Evolutionary conservation across 257 asterid genomes (phyloP), one percentile per base, ranked within the genome.

Genomic region (Henckelia pumila): DNA sequence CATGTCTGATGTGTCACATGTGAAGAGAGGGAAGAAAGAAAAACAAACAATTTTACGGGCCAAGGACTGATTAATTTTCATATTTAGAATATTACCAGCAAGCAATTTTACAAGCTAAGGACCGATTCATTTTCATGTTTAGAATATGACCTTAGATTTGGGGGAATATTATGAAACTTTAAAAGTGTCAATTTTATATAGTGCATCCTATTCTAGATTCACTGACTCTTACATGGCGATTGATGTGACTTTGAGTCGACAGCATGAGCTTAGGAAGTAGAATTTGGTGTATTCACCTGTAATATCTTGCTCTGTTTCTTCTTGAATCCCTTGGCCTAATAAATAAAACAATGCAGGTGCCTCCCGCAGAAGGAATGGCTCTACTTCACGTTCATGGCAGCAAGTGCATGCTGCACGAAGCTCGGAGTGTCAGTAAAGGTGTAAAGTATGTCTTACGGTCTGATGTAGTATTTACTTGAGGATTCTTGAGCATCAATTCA

Each of bases 281-380:
- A 40, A 40, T 40, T 40, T 13, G 50, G 50, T 0, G 13, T n/a
- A 10, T 5, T 2, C n/a, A 40, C n/a, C n/a, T n/a, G n/a, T 13
- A 11, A 13, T 11, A n/a, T n/a, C 50, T 40, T 40, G n/a, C 50
- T 40, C n/a, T n/a, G 3, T 11, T 40, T 40, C 50, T 40, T 40
- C 50, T 40, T 40, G 17, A n/a, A 13, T 40, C 50, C 17, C 50
- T 40, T 11, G 50, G n/a, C n/a, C n/a, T n/a, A n/a, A n/a, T n/a
- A n/a, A n/a, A n/a, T n/a, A n/a, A 47, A 73, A 30, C 50, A 62
- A 1, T 66, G 63, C 64, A 93, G 97, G 97, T 93, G 61, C 78
- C 95, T 70, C 97, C 97, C 4, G 70, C 83, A 23, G 93, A 84
- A 87, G 97, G 97, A 30, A 86, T 85, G 99, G 96, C 97, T 63